Conservation (phyloP, 2,329 filamentous ascomycete genomes). For the Escovopsis weberi region DNA sequence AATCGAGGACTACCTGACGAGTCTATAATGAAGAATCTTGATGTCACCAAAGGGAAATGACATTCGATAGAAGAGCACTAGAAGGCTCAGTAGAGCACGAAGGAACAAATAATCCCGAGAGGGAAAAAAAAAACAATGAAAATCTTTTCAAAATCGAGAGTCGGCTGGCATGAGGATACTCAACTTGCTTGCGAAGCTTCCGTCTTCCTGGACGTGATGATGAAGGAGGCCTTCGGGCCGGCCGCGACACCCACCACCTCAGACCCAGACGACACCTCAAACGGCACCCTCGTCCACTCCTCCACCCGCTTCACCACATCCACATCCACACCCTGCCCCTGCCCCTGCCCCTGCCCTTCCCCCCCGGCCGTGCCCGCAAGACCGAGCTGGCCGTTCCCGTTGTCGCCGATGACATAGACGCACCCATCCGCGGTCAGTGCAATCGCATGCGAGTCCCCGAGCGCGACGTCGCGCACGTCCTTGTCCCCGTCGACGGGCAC, state of each 20-base stretch:
- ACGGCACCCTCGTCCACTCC: conserved; percentile 23
- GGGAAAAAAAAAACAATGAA: neutral
- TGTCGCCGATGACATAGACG: conserved; percentile 42
- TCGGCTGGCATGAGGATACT: neutral
- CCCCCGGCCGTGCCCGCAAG: conserved; percentile 9
- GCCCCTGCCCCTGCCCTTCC: no score
- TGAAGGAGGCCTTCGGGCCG: conserved; percentile 34
- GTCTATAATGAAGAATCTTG: conserved; percentile 50
- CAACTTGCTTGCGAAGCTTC: conserved; percentile 5
- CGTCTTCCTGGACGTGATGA: conserved; percentile 20
- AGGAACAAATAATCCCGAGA: conserved; percentile 2
- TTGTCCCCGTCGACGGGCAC: conserved; percentile 29
- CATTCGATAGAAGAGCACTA: conserved; percentile 5
- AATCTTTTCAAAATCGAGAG: no score
- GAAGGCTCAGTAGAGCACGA: conserved; percentile 5
- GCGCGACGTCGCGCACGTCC: conserved; percentile 37
- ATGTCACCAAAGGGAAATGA: conserved; percentile 5
- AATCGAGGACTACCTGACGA: conserved; percentile 98
- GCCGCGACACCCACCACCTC: conserved; percentile 29
- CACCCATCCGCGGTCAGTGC: conserved; percentile 33
- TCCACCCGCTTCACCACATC: conserved; percentile 6
- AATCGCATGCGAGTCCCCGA: conserved; percentile 46
- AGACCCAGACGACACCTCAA: conserved; percentile 14
- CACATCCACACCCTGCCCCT: conserved; percentile 3
- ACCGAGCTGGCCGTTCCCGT: conserved; percentile 46